These are phyloP conservation scores for Ceratobasidium theobromae DNA, from an alignment of 1,284 basidiomycete species.

Conservation along the genomic window DNA sequence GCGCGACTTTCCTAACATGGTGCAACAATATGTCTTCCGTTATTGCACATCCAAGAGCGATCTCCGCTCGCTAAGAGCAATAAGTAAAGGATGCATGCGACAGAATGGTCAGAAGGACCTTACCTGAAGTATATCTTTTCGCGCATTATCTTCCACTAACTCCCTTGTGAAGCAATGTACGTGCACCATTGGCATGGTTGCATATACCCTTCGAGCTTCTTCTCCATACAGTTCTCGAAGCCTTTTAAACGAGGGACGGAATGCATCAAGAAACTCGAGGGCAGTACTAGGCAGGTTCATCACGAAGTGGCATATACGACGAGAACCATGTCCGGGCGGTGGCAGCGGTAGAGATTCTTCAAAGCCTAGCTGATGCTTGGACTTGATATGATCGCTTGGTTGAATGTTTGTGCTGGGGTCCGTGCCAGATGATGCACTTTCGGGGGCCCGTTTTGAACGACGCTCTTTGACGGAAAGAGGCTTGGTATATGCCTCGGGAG, in stretches of 20 bases:
- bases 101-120: slow-evolving; percentile 2
- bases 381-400: background rate
- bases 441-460: slow-evolving; percentile 20
- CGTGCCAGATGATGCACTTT: background rate
- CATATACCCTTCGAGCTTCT: slow-evolving; percentile 1
- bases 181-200: slow-evolving; percentile 82
- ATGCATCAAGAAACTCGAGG: slow-evolving; percentile 87
- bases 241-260: slow-evolving; percentile 65
- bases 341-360: background rate
- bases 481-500: slow-evolving; percentile 36
- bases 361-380: background rate
- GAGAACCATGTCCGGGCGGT: slow-evolving; percentile 38
- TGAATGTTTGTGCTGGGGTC: background rate
- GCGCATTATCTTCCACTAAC: slow-evolving; percentile 65
- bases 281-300: slow-evolving; percentile 98
- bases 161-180: slow-evolving; percentile 97
- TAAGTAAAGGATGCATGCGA: background rate
- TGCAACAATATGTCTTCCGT: slow-evolving; percentile 62
- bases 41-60: slow-evolving; percentile 61
- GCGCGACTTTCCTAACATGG: slow-evolving; percentile 89
- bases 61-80: slow-evolving; percentile 66
- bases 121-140: slow-evolving; percentile 78
- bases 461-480: slow-evolving; percentile 7
- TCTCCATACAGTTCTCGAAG: slow-evolving; percentile 50
- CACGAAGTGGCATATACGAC: slow-evolving; percentile 80